A percentile compares a stretch with the other conserved stretches of the same genome.
phyloP scores from a whole-genome alignment of 1,284 basidiomycete species.

The Cutaneotrichosporon mucoides region DNA sequence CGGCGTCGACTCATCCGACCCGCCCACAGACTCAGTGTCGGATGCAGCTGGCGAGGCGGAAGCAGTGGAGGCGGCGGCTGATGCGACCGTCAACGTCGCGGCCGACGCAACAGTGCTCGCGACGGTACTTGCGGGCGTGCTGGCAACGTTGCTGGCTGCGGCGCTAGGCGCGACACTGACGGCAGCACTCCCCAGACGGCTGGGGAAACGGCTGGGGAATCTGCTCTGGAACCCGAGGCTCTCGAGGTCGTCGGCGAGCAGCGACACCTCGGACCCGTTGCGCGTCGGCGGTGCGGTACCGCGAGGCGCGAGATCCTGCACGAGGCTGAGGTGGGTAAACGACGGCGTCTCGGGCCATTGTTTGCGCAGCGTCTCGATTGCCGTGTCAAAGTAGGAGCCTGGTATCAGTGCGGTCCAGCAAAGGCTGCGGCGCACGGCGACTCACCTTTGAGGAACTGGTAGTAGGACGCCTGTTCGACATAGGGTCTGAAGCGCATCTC shows the following conservation, averaged over 20 bases:
- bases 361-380: slow-evolving; percentile 41
- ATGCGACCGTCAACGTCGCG: not conserved
- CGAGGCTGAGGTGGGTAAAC: slow-evolving; percentile 52
- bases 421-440: not conserved
- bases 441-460: slow-evolving; percentile 48
- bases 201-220: slow-evolving; percentile 3
- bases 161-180: slow-evolving; percentile 1
- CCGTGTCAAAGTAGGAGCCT: slow-evolving; percentile 51
- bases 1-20: slow-evolving; percentile 29
- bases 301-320: slow-evolving; percentile 48
- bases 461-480: slow-evolving; percentile 48
- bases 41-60: slow-evolving; percentile 12
- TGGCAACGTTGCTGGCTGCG: not conserved
- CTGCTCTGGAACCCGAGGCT: slow-evolving; percentile 15
- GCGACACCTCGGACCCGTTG: slow-evolving; percentile 8
- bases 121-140: slow-evolving; percentile 1
- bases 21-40: slow-evolving; percentile 6
- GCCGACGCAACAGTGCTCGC: not conserved
- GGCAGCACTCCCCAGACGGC: not conserved
- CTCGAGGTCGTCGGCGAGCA: slow-evolving; percentile 11
- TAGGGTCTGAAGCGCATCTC: slow-evolving; percentile 50
- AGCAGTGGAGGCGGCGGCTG: not conserved
- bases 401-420: slow-evolving; percentile 4
- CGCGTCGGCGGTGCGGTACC: slow-evolving; percentile 39
- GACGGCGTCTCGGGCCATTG: slow-evolving; percentile 38